These are phyloP conservation scores for Seminavis robusta DNA, from an alignment of 108 stramenopile genomes.

Conservation along the genomic window DNA sequence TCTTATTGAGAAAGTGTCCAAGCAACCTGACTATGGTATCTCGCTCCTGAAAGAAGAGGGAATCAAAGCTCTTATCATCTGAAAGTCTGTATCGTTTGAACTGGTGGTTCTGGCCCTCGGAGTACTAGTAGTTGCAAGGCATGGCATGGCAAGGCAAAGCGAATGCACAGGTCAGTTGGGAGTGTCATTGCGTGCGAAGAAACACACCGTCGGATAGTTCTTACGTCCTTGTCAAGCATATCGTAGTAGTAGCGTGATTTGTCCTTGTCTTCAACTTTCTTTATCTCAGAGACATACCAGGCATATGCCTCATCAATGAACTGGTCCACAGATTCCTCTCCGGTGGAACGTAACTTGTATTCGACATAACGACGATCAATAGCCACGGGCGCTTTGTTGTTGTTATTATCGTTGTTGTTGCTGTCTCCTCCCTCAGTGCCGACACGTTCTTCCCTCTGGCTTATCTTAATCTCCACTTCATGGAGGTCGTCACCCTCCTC, in stretches of 20 bases:
- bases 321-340: slow-evolving; percentile 26
- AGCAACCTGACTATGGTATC: slow-evolving; percentile 34
- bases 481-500: slow-evolving; percentile 9
- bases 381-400: background rate
- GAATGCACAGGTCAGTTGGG: background rate
- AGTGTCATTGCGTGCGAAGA: too few species aligned
- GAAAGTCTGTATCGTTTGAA: slow-evolving; percentile 68
- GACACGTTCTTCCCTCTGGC: too few species aligned
- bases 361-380: too few species aligned
- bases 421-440: slow-evolving; percentile 12
- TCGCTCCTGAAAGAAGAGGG: slow-evolving; percentile 79
- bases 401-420: slow-evolving; percentile 2
- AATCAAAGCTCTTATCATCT: slow-evolving; percentile 70
- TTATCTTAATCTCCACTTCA: slow-evolving; percentile 1
- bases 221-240: too few species aligned
- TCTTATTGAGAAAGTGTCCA: slow-evolving; percentile 46
- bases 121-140: slow-evolving; percentile 61
- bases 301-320: slow-evolving; percentile 36
- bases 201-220: too few species aligned
- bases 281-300: slow-evolving; percentile 31
- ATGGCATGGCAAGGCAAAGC: slow-evolving; percentile 7
- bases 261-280: slow-evolving; percentile 31
- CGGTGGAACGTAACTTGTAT: slow-evolving; percentile 21
- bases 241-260: slow-evolving; percentile 44
- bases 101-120: slow-evolving; percentile 47